Conservation (phyloP, 164 flowering plant species). For the Aristolochia contorta region DNA sequence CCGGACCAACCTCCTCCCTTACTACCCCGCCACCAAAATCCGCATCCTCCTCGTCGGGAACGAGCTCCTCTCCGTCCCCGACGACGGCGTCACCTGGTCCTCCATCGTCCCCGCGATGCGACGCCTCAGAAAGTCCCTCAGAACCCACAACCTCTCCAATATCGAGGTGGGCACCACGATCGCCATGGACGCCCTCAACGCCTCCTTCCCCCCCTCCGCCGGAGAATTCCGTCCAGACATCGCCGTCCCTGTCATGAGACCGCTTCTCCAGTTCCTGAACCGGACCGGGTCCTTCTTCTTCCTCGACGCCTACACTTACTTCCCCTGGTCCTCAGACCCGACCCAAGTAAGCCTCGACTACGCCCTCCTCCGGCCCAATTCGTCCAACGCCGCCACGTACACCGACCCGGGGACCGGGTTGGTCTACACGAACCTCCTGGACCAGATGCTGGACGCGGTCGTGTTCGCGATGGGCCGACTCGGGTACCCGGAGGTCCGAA, state of each 20-base stretch:
- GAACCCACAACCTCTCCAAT: conserved; percentile 24
- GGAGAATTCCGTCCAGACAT: conserved; percentile 68
- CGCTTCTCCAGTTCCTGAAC: conserved; percentile 64
- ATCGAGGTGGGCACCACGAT: conserved; percentile 71
- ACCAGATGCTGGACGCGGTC: conserved; percentile 79
- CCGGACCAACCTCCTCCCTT: conserved; percentile 44
- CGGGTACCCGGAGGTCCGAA: conserved; percentile 42
- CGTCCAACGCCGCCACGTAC: conserved; percentile 22
- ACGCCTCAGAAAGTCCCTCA: conserved; percentile 36
- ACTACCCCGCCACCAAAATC: conserved; percentile 49
- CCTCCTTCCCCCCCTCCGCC: conserved; percentile 78
- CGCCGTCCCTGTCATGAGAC: conserved; percentile 36
- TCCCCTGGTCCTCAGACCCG: conserved; percentile 58
- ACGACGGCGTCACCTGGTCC: conserved; percentile 29
- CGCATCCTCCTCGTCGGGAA: conserved; percentile 78
- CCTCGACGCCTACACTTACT: conserved; percentile 73
- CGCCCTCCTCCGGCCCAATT: conserved; percentile 35
- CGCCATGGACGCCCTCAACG: conserved; percentile 67
- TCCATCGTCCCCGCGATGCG: conserved; percentile 72
- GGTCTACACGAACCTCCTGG: conserved; percentile 57
- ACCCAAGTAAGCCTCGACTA: conserved; percentile 45
- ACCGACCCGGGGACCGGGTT: conserved; percentile 52
- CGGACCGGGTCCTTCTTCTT: conserved; percentile 76
- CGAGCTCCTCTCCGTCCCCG: conserved; percentile 45
- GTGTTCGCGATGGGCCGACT: conserved; percentile 52